phyloP scores from a whole-genome alignment of 768 basidiomycete species.

The Naganishia antarctica region DNA sequence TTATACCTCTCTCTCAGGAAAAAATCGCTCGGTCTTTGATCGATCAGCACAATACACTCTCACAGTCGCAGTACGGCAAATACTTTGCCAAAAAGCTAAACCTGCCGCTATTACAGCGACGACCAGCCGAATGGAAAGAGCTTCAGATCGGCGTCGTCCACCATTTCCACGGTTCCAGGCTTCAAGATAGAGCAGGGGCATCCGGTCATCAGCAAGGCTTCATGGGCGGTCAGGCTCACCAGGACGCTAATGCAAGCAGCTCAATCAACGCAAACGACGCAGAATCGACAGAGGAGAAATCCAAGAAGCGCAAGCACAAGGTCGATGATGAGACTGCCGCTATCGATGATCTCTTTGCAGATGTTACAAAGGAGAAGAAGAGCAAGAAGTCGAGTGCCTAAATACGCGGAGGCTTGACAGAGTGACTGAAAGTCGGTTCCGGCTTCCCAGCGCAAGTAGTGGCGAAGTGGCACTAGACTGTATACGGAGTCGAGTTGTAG shows the following conservation, averaged over 20 bases:
- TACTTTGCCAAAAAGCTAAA: constrained; percentile 77
- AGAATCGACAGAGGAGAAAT: constrained; percentile 48
- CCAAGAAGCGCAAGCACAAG: constrained; percentile 54
- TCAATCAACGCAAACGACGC: constrained; percentile 54
- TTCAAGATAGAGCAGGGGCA: background rate
- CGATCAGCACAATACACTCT: constrained; percentile 64
- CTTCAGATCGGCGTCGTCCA: constrained; percentile 55
- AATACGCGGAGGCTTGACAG: background rate
- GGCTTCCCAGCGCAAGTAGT: no score
- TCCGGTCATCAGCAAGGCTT: background rate
- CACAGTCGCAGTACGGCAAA: constrained; percentile 76
- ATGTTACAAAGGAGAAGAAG: constrained; percentile 35
- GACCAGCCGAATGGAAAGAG: constrained; percentile 78
- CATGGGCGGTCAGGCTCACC: constrained; percentile 29
- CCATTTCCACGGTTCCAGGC: constrained; percentile 35
- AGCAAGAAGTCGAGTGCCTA: constrained; percentile 28
- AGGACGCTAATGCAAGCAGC: constrained; percentile 27
- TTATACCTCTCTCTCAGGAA: constrained; percentile 59
- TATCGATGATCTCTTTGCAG: constrained; percentile 69
- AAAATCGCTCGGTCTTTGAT: constrained; percentile 81
- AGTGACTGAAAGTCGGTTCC: no score
- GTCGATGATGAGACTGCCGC: constrained; percentile 54
- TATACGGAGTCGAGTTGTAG: constrained; percentile 3
- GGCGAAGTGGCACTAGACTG: no score
- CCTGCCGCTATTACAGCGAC: constrained; percentile 68